A percentile compares a stretch with the other conserved stretches of the same genome.
Evolutionary conservation across 176 grass and related monocot species (phyloP).

Genomic region (Musa troglodytarum): DNA sequence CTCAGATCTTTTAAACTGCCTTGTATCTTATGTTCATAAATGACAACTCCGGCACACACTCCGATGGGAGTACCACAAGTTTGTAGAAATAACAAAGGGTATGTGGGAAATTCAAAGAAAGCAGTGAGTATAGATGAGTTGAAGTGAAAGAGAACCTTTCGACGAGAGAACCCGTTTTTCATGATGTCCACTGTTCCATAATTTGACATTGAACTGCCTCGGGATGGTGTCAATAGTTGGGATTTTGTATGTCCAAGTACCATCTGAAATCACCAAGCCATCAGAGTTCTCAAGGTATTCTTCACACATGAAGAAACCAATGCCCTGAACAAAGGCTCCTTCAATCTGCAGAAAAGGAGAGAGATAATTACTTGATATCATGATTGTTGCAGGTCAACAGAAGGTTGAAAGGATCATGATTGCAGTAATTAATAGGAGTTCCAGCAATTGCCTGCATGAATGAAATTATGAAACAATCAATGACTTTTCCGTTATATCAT

Average conservation of each 20-base stretch:
- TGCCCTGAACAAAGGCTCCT: slow-evolving; percentile 91
- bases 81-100: too few relatives aligned
- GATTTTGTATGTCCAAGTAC: slow-evolving; percentile 97
- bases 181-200: slow-evolving; percentile 81
- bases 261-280: slow-evolving; percentile 69
- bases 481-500: too few relatives aligned
- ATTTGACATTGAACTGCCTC: slow-evolving; percentile 77
- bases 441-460: background rate
- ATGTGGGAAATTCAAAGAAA: background rate
- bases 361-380: background rate
- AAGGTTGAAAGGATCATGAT: background rate
- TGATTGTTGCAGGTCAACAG: background rate
- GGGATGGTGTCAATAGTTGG: slow-evolving; percentile 85
- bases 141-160: slow-evolving; percentile 42
- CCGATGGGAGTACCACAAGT: too few relatives aligned
- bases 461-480: too few relatives aligned
- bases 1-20: too few relatives aligned
- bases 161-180: slow-evolving; percentile 84
- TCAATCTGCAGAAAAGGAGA: slow-evolving; percentile 51
- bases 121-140: background rate
- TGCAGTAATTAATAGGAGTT: slow-evolving; percentile 2
- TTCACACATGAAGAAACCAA: slow-evolving; percentile 81
- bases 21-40: too few relatives aligned
- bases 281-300: slow-evolving; percentile 59
- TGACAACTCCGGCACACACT: too few relatives aligned